These are phyloP conservation scores for Aureobasidium sp. DNA, from an alignment of 2,329 filamentous ascomycete species.

Conservation along the genomic window DNA sequence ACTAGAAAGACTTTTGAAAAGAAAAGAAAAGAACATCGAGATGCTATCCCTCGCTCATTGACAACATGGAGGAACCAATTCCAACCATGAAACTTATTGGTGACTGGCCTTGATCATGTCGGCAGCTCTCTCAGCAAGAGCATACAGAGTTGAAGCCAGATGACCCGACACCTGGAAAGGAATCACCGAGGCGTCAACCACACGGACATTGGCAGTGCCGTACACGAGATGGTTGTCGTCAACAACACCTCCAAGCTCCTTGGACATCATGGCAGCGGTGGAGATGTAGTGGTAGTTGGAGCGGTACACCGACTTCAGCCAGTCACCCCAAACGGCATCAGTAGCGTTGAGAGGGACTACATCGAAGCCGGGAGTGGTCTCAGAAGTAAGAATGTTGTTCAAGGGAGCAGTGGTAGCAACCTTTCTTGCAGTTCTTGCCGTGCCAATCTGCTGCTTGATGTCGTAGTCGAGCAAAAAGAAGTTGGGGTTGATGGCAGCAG, in stretches of 20 bases:
- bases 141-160: conserved; percentile 32
- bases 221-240: conserved; percentile 29
- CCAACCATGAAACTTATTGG: neutral
- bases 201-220: conserved; percentile 30
- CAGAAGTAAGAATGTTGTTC: conserved; percentile 22
- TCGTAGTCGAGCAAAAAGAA: conserved; percentile 36
- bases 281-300: conserved; percentile 31
- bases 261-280: conserved; percentile 30
- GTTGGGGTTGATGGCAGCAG: conserved; percentile 36
- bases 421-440: conserved; percentile 26
- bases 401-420: conserved; percentile 13
- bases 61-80: neutral
- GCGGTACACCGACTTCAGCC: conserved; percentile 6
- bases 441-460: conserved; percentile 25
- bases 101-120: conserved; percentile 22
- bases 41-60: neutral
- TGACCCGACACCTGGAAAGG: conserved; percentile 31
- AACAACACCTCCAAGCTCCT: conserved; percentile 31
- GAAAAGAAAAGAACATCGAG: neutral
- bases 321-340: conserved; percentile 20
- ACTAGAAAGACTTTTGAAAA: neutral
- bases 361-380: conserved; percentile 11
- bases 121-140: conserved; percentile 31
- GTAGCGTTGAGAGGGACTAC: conserved; percentile 18
- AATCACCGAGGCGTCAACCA: conserved; percentile 33